phyloP scores from a whole-genome alignment of 2,329 filamentous ascomycete species.

The Allantophomopsis lycopodina region DNA sequence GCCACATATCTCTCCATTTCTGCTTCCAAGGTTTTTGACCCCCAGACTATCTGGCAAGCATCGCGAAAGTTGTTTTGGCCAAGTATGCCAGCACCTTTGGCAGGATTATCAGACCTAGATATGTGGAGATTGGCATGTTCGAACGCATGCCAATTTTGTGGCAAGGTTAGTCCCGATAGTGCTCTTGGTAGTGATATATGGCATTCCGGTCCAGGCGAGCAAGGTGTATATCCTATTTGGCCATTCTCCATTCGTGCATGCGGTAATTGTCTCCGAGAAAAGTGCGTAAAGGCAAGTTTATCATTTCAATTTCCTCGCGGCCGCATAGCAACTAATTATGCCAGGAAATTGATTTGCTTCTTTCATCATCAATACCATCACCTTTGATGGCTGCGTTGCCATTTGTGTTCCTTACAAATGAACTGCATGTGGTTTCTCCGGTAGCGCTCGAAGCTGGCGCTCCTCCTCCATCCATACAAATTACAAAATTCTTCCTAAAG shows the following conservation, averaged over 20 bases:
- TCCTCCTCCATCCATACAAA: conserved; percentile 29
- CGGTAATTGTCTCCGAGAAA: conserved; percentile 45
- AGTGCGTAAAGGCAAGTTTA: conserved; percentile 48
- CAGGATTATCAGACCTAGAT: conserved; percentile 50
- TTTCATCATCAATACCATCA: conserved; percentile 45
- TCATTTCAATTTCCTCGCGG: conserved; percentile 3
- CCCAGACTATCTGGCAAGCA: conserved; percentile 57
- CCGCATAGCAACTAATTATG: conserved; percentile 11
- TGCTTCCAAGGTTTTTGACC: conserved; percentile 29
- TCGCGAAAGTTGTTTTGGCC: conserved; percentile 53
- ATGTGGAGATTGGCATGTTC: conserved; percentile 64
- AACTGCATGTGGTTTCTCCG: conserved; percentile 45
- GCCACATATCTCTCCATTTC: conserved; percentile 11
- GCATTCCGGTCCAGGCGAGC: conserved; percentile 46
- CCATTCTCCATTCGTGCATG: conserved; percentile 56
- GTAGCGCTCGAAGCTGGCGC: conserved; percentile 36
- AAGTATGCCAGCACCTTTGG: conserved; percentile 55
- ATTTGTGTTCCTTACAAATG: conserved; percentile 49
- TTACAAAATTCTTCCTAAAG: conserved; percentile 54
- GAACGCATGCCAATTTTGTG: conserved; percentile 54
- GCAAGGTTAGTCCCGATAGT: conserved; percentile 20
- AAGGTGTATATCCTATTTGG: conserved; percentile 54
- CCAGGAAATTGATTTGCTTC: conserved; percentile 57
- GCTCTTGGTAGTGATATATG: conserved; percentile 26
- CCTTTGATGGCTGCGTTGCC: conserved; percentile 55